Evolutionary conservation across 2,329 filamentous ascomycete genomes (phyloP).

Genomic region (Helminthosporium solani): DNA sequence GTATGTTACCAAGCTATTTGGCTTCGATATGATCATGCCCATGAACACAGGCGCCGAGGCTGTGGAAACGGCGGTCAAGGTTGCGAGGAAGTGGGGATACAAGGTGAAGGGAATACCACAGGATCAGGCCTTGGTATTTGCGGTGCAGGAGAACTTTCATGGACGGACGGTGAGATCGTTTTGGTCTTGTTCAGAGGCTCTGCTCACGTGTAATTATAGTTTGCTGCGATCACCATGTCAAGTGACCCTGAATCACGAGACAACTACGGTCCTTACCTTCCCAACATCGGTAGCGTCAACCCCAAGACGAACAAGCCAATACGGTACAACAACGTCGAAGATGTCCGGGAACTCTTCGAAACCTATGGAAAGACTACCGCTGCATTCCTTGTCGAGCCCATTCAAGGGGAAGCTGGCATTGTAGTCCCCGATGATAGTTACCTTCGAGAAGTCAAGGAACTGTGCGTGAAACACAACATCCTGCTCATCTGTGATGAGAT

Average conservation of each 20-base stretch:
- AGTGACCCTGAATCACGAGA: slow-evolving; percentile 93
- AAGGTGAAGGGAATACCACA: slow-evolving; percentile 89
- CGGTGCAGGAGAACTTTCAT: slow-evolving; percentile 91
- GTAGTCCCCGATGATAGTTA: slow-evolving; percentile 92
- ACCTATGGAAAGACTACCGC: slow-evolving; percentile 81
- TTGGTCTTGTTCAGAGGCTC: not conserved
- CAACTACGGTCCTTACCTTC: slow-evolving; percentile 95
- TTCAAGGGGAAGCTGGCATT: slow-evolving; percentile 96
- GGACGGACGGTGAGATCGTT: slow-evolving; percentile 74
- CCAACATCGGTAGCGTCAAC: slow-evolving; percentile 75
- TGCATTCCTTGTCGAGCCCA: slow-evolving; percentile 92
- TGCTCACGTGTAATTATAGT: slow-evolving; percentile 53
- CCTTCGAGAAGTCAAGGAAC: slow-evolving; percentile 72
- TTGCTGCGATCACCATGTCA: slow-evolving; percentile 93
- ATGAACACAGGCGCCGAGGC: slow-evolving; percentile 99
- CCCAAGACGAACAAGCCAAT: slow-evolving; percentile 77
- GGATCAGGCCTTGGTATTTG: slow-evolving; percentile 81
- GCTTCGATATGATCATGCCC: slow-evolving; percentile 95
- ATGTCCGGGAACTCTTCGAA: slow-evolving; percentile 77
- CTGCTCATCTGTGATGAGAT: slow-evolving; percentile 98
- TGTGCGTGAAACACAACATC: slow-evolving; percentile 94
- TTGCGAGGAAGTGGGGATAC: slow-evolving; percentile 97
- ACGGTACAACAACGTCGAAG: slow-evolving; percentile 80
- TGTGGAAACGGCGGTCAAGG: slow-evolving; percentile 93
- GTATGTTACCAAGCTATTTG: slow-evolving; percentile 84